Conservation (phyloP, 108 stramenopile genomes). For the Parmales sp. region DNA sequence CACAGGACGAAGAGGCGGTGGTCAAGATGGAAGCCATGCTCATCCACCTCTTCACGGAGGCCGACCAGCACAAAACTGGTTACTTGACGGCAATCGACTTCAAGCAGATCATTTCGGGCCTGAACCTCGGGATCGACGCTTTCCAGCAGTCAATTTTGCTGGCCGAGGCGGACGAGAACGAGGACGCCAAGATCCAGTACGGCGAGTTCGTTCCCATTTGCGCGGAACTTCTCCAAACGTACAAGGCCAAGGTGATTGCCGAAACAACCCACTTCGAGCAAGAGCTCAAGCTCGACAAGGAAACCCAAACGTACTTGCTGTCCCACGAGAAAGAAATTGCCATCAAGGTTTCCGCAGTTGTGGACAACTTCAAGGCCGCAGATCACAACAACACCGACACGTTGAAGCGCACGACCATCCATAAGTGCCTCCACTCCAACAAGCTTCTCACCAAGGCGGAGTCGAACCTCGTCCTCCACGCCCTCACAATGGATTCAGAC, state of each 20-base stretch:
- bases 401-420: not conserved
- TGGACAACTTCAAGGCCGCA: not conserved
- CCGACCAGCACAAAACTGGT: conserved; percentile 1
- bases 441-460: not conserved
- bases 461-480: conserved; percentile 1
- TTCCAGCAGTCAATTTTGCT: conserved; percentile 15
- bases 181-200: conserved; percentile 14
- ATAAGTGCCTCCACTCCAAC: not conserved
- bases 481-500: not conserved
- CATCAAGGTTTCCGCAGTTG: not conserved
- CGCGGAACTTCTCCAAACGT: conserved; percentile 10
- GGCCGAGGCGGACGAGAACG: conserved; percentile 23
- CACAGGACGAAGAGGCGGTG: not conserved
- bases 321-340: not conserved
- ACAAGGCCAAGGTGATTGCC: conserved; percentile 1
- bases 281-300: not conserved
- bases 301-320: not conserved
- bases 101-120: not conserved
- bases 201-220: conserved; percentile 15
- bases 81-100: conserved; percentile 12
- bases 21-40: not conserved
- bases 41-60: conserved; percentile 7
- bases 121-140: conserved; percentile 8
- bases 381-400: not conserved
- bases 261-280: not conserved